Conservation (phyloP, 176 grass and related monocot genomes). For the Zea luxurians region DNA sequence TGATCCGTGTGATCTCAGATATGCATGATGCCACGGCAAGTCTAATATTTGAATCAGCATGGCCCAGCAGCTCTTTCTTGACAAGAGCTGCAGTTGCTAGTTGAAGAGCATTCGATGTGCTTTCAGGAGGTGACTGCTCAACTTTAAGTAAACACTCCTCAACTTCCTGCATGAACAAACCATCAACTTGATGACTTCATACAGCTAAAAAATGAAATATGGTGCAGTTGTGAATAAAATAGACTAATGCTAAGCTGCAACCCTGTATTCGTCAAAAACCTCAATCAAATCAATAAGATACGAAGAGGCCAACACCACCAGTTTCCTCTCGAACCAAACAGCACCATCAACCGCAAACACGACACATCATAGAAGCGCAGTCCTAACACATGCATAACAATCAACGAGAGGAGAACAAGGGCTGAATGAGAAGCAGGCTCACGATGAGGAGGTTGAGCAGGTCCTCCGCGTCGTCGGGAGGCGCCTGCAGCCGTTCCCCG, state of each 20-base stretch:
- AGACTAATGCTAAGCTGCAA: not conserved
- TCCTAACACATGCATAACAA: not conserved
- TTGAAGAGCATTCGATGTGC: constrained; percentile 47
- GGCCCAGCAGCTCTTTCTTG: constrained; percentile 50
- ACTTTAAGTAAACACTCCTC: constrained; percentile 62
- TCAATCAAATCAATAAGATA: constrained; percentile 5
- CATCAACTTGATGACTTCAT: not conserved
- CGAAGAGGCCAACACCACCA: not conserved
- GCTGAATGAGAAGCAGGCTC: not conserved
- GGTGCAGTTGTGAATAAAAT: not conserved
- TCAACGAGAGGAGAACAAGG: not conserved
- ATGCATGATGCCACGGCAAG: constrained; percentile 75
- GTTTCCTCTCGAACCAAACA: not conserved
- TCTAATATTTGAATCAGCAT: constrained; percentile 49
- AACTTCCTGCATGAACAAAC: constrained; percentile 53
- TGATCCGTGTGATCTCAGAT: constrained; percentile 88
- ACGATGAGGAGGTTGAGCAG: constrained; percentile 66
- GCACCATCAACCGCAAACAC: not conserved
- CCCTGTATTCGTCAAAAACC: not conserved
- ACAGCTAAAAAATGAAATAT: not conserved
- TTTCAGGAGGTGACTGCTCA: constrained; percentile 62
- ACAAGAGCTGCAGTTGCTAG: constrained; percentile 67
- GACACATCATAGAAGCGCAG: not conserved
- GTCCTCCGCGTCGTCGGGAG: constrained; percentile 37
- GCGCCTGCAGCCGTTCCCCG: constrained; percentile 48